Conservation (phyloP, 305 asterid genomes). For the Caryopteris hybrid region DNA sequence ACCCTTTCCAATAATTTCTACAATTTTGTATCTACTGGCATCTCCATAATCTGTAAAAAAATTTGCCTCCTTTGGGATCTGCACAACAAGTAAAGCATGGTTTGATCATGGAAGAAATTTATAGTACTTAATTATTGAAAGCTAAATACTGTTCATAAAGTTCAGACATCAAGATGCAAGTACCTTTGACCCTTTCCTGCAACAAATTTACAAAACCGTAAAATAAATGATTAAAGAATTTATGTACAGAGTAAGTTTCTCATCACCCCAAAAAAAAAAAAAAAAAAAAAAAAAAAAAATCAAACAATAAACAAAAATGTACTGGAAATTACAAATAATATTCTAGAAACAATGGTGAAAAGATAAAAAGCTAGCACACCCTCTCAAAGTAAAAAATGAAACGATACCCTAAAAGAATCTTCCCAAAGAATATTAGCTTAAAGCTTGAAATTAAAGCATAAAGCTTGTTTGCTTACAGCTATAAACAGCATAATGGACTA, state of each 20-base stretch:
- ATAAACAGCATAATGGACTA: background rate
- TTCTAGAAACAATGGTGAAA: no score
- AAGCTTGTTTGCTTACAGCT: background rate
- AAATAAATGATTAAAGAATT: background rate
- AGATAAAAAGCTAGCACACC: no score
- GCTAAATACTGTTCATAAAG: background rate
- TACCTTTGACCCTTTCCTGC: background rate
- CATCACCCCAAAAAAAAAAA: background rate
- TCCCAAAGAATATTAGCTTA: background rate
- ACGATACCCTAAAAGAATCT: background rate
- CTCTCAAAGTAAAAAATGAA: background rate
- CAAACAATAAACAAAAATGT: no score
- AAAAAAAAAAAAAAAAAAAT: background rate
- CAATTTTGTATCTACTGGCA: constrained; percentile 73
- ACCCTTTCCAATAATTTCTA: constrained; percentile 89
- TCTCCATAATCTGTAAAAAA: constrained; percentile 91
- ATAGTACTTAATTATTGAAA: background rate
- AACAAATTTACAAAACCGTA: background rate
- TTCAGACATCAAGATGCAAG: background rate
- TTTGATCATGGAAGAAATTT: background rate
- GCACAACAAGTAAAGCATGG: constrained; percentile 20
- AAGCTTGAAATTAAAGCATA: background rate
- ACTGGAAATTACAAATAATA: no score
- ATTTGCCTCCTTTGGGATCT: constrained; percentile 65
- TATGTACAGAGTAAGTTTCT: background rate